phyloP scores from a whole-genome alignment of 257 asterid species.

The Striga asiatica region DNA sequence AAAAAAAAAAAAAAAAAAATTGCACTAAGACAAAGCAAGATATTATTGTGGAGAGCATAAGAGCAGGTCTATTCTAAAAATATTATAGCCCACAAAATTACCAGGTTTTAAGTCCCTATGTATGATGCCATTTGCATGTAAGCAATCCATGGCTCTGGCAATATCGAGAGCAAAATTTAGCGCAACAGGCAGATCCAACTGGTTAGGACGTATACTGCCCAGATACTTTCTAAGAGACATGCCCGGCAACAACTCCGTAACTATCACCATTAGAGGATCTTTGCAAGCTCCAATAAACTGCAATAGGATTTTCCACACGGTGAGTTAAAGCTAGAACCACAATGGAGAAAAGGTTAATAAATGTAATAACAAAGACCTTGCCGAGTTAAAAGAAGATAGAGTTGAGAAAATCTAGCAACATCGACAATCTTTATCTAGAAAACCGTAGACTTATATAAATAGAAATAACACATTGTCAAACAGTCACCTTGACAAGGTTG shows the following conservation, averaged over 20 bases:
- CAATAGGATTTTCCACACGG: constrained; percentile 4
- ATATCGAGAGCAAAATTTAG: constrained; percentile 76
- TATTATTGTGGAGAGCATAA: not conserved
- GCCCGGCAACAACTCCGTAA: constrained; percentile 85
- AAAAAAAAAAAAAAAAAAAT: not conserved
- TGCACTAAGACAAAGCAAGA: not conserved
- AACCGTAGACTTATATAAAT: not conserved
- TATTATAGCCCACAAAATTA: constrained; percentile 28
- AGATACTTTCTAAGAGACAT: constrained; percentile 90
- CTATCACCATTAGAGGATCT: constrained; percentile 96
- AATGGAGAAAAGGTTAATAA: not conserved
- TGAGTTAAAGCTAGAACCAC: not conserved
- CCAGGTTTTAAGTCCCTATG: constrained; percentile 98
- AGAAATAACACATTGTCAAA: not conserved
- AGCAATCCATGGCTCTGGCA: constrained; percentile 90
- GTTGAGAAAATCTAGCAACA: not conserved
- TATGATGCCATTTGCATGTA: constrained; percentile 90
- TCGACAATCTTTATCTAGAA: not conserved
- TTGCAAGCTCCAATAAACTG: constrained; percentile 99
- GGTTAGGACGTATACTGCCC: constrained; percentile 69
- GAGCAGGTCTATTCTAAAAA: constrained; percentile 1
- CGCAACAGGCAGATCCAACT: constrained; percentile 63
- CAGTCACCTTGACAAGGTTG: constrained; percentile 79
- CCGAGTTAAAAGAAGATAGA: not conserved
- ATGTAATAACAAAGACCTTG: not conserved